Conservation (phyloP, 352 stramenopile genomes). For the Pythium rhizo-oryzae region DNA sequence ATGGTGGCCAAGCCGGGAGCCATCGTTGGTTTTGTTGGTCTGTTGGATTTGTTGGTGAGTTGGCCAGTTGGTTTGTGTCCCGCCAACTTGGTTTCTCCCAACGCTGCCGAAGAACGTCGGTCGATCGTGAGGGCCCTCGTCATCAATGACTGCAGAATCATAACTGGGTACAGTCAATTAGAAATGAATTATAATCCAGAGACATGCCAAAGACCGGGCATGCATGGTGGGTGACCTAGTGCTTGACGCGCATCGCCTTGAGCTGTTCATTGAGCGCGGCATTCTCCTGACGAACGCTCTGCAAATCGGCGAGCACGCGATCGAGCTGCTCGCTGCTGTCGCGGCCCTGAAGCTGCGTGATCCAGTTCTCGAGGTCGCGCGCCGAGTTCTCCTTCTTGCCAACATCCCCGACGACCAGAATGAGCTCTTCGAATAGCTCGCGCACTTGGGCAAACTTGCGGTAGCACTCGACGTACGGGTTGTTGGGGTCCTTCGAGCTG, state of each 20-base stretch:
- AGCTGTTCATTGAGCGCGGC: conserved; percentile 23
- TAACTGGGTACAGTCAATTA: neutral
- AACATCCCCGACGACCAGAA: conserved; percentile 60
- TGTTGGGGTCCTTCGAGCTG: conserved; percentile 25
- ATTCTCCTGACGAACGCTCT: conserved; percentile 75
- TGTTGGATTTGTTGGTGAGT: conserved; percentile 1
- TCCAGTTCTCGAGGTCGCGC: conserved; percentile 85
- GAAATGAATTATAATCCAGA: conserved; percentile 1
- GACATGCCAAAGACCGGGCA: neutral
- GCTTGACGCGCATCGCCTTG: conserved; percentile 24
- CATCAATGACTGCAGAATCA: conserved; percentile 4
- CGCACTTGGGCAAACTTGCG: conserved; percentile 82
- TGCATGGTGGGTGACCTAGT: neutral
- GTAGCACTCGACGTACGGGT: conserved; percentile 81
- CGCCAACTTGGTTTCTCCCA: too few relatives aligned
- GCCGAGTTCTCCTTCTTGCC: conserved; percentile 79
- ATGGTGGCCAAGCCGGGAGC: neutral
- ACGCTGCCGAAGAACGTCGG: too few relatives aligned
- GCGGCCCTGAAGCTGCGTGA: conserved; percentile 71
- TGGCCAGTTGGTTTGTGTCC: neutral
- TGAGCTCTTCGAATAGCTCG: conserved; percentile 84
- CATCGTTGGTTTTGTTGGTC: neutral
- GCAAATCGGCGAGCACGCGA: conserved; percentile 70
- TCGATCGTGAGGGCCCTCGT: conserved; percentile 2
- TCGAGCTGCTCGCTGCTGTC: conserved; percentile 73